Evolutionary conservation across 2,329 filamentous ascomycete genomes (phyloP).

Genomic region (Penicillium freii): DNA sequence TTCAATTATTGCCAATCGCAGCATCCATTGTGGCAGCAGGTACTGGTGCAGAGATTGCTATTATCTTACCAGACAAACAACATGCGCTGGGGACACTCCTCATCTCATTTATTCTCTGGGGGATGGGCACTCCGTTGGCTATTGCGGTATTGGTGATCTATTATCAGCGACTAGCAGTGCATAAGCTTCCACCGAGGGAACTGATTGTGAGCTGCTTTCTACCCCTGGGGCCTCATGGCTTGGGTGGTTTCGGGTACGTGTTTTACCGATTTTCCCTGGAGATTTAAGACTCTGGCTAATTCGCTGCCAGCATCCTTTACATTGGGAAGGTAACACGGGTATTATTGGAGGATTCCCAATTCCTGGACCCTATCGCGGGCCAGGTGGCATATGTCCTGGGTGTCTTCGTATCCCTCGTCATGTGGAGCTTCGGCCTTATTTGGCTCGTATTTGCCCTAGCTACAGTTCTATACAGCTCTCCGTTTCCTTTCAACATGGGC

Average conservation of each 20-base stretch:
- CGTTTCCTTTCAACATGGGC: constrained; percentile 59
- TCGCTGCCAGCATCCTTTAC: constrained; percentile 45
- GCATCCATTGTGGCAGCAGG: constrained; percentile 65
- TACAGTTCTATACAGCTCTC: constrained; percentile 33
- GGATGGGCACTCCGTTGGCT: constrained; percentile 60
- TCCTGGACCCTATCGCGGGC: constrained; percentile 46
- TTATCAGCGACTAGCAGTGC: constrained; percentile 65
- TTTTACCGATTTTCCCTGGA: no score
- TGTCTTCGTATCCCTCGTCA: constrained; percentile 51
- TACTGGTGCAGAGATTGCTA: constrained; percentile 62
- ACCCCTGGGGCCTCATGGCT: constrained; percentile 64
- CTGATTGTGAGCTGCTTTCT: constrained; percentile 67
- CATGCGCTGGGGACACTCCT: constrained; percentile 62
- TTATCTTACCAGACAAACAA: constrained; percentile 54
- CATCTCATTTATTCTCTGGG: constrained; percentile 68
- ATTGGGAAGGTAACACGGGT: constrained; percentile 46
- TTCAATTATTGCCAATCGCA: constrained; percentile 65
- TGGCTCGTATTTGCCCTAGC: constrained; percentile 57
- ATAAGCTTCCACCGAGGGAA: constrained; percentile 65
- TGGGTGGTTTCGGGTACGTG: constrained; percentile 57
- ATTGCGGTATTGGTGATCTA: constrained; percentile 65
- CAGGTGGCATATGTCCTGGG: constrained; percentile 60
- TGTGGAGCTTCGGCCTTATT: constrained; percentile 57
- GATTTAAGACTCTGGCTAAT: constrained; percentile 33
- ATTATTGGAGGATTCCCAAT: constrained; percentile 42